A percentile compares a stretch with the other conserved stretches of the same genome.
These are phyloP conservation scores for Coemansia sp. DNA, from an alignment of 192 early-diverging fungal genomes.

Conservation along the genomic window DNA sequence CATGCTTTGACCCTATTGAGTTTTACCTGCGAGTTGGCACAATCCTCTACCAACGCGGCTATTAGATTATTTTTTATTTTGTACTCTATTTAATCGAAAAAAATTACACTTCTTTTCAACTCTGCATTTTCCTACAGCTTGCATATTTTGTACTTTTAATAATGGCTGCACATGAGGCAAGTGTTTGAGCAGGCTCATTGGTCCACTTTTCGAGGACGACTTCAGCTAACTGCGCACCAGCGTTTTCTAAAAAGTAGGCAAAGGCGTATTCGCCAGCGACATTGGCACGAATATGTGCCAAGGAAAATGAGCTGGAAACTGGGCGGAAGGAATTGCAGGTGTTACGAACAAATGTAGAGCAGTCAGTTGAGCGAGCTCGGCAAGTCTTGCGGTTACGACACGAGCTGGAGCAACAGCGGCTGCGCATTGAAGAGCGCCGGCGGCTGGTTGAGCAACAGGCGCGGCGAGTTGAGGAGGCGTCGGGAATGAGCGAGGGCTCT, in stretches of 20 bases:
- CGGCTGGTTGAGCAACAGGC: slow-evolving; percentile 6
- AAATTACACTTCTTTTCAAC: not conserved
- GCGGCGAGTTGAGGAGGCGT: slow-evolving; percentile 25
- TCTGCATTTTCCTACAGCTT: not conserved
- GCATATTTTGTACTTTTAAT: slow-evolving; percentile 8
- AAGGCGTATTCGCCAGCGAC: slow-evolving; percentile 7
- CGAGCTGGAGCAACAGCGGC: not conserved
- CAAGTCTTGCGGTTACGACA: slow-evolving; percentile 8
- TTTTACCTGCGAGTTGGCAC: slow-evolving; percentile 74
- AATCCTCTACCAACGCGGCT: slow-evolving; percentile 65
- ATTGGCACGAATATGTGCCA: slow-evolving; percentile 12
- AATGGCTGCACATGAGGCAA: not conserved
- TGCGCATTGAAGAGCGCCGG: slow-evolving; percentile 1
- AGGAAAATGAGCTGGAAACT: slow-evolving; percentile 10
- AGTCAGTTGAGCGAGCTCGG: slow-evolving; percentile 3
- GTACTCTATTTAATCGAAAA: slow-evolving; percentile 1
- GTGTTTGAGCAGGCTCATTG: not conserved
- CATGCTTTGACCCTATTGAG: slow-evolving; percentile 66
- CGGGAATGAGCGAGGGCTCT: slow-evolving; percentile 7
- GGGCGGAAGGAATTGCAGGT: not conserved
- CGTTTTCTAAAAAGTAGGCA: not conserved
- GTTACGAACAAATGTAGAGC: slow-evolving; percentile 5
- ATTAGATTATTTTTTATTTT: slow-evolving; percentile 11
- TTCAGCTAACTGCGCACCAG: not conserved
- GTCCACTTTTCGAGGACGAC: not conserved